phyloP scores from a whole-genome alignment of 2,329 filamentous ascomycete genomes.

The Rutstroemia sydowiana region DNA sequence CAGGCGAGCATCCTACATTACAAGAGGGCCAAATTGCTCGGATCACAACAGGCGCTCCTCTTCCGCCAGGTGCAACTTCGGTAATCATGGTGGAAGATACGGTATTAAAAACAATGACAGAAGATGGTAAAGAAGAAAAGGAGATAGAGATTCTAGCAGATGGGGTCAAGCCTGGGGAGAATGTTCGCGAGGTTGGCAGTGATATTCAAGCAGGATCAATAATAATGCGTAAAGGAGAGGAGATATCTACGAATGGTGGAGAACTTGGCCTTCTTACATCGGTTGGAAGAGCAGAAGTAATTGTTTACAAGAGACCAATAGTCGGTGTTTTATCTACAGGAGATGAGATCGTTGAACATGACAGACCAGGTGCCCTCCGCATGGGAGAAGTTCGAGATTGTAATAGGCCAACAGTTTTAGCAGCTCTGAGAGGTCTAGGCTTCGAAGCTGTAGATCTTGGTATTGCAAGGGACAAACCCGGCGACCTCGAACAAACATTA shows the following conservation, averaged over 20 bases:
- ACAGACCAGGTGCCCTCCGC: constrained; percentile 52
- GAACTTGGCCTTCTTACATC: constrained; percentile 87
- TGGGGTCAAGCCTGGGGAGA: constrained; percentile 69
- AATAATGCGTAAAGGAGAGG: constrained; percentile 70
- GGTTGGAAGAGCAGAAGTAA: constrained; percentile 65
- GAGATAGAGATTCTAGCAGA: constrained; percentile 81
- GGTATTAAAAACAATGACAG: constrained; percentile 63
- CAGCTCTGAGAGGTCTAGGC: constrained; percentile 65
- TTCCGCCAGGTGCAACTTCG: constrained; percentile 80
- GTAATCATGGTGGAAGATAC: constrained; percentile 99
- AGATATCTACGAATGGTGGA: constrained; percentile 80
- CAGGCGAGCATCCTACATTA: constrained; percentile 57
- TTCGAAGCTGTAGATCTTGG: constrained; percentile 79
- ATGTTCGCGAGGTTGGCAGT: constrained; percentile 84
- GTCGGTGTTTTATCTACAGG: constrained; percentile 89
- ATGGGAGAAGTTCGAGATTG: constrained; percentile 89
- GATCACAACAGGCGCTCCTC: constrained; percentile 89
- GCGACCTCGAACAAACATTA: constrained; percentile 68
- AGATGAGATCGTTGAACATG: constrained; percentile 81
- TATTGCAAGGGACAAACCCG: constrained; percentile 69
- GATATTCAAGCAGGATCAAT: constrained; percentile 65
- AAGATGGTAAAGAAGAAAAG: constrained; percentile 76
- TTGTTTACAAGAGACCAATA: constrained; percentile 67
- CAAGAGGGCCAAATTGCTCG: constrained; percentile 71
- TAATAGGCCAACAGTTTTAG: constrained; percentile 81